Evolutionary conservation across 2,329 filamentous ascomycete genomes (phyloP), one percentile per base, ranked within the genome.

Genomic region (Myotisia sp.): DNA sequence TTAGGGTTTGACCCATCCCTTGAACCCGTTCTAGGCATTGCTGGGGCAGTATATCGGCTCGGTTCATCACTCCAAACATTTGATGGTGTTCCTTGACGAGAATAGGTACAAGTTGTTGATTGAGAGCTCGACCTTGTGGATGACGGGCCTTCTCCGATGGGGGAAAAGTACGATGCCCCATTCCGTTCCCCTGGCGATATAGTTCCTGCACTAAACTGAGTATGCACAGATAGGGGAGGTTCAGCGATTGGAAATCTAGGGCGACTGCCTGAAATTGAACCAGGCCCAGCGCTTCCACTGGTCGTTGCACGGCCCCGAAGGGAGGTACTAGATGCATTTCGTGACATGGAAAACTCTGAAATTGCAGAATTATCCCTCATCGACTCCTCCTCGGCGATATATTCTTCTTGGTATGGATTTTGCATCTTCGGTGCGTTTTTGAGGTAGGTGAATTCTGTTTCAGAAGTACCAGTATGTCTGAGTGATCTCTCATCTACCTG

Each of bases 161-260:
- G 90, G 0, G 87, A 95, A 57, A 98, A 98, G 59, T 94, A 95
- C 3, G 86, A 94, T 38, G 85, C 83, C n/a, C 66, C 71, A 22
- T 63, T 65, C 33, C 71, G 67, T 13, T 71, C 64, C 17, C 66
- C 63, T 1, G 82, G 79, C 9, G 79, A 82, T 34, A 62, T 56
- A 37, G 54, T 58, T 17, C 56, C 57, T 36, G 47, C 52, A n/a
- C 67, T 51, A 44, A 71, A 63, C 47, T 73, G 67, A 12, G 62
- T 63, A 48, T 87, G 80, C 17, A 94, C 59, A 41, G 74, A 84
- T 28, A 93, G 67, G 26, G 71, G 55, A 16, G 68, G 59, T 43
- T 68, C 64, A 19, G 71, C 71, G 39, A 80, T 59, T 6, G 81
- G 79, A 54, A 86, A 85, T 40, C 82, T 72, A 16, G 77, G 71